Conservation (phyloP, 1,284 basidiomycete genomes). For the Boletellus deceptivus region DNA sequence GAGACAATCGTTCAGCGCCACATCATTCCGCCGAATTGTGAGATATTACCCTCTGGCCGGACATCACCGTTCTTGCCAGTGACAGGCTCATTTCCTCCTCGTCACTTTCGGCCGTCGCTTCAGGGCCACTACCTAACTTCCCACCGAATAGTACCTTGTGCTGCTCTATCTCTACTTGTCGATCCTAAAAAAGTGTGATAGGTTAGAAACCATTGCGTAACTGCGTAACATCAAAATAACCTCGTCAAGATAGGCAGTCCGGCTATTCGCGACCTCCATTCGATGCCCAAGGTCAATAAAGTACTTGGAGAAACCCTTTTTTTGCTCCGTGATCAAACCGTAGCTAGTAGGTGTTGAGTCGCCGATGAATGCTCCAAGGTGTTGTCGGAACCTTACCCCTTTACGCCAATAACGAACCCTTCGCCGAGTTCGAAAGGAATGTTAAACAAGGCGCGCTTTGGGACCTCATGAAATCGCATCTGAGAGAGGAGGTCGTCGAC, state of each 20-base stretch:
- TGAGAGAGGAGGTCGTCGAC: slow-evolving; percentile 80
- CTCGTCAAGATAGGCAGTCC: slow-evolving; percentile 77
- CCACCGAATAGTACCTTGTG: slow-evolving; percentile 61
- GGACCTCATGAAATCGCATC: slow-evolving; percentile 82
- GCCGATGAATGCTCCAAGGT: slow-evolving; percentile 4
- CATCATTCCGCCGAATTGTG: not conserved
- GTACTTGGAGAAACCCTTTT: slow-evolving; percentile 75
- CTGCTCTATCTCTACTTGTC: slow-evolving; percentile 58
- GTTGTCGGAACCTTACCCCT: slow-evolving; percentile 60
- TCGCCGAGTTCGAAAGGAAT: slow-evolving; percentile 80
- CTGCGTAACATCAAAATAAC: slow-evolving; percentile 36
- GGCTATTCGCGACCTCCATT: slow-evolving; percentile 70
- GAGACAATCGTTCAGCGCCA: slow-evolving; percentile 4
- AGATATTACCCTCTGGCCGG: slow-evolving; percentile 46
- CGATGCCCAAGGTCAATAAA: slow-evolving; percentile 77
- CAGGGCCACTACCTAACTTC: slow-evolving; percentile 48
- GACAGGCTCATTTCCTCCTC: slow-evolving; percentile 29
- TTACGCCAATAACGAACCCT: slow-evolving; percentile 84
- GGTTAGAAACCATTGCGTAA: slow-evolving; percentile 10
- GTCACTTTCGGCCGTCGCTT: slow-evolving; percentile 41
- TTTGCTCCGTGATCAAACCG: slow-evolving; percentile 82
- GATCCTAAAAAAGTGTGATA: slow-evolving; percentile 43
- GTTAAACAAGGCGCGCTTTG: slow-evolving; percentile 86
- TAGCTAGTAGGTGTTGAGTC: slow-evolving; percentile 52
- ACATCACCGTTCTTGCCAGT: slow-evolving; percentile 43